phyloP scores from a whole-genome alignment of 1,139 yeast species.

The Candida buenavistaensis region DNA sequence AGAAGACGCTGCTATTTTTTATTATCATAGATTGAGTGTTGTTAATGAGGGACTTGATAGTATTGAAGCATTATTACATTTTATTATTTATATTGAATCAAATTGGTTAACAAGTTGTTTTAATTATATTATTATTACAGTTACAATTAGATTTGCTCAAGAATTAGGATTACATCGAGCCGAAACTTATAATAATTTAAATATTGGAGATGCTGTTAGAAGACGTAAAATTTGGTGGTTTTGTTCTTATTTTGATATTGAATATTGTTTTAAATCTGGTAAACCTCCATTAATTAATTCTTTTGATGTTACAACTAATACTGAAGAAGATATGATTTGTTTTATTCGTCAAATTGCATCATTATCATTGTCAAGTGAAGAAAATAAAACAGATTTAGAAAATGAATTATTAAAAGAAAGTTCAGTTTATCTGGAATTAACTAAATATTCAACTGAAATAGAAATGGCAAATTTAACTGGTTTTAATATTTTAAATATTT shows the following conservation, averaged over 20 bases:
- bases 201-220: slow-evolving; percentile 34
- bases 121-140: slow-evolving; percentile 45
- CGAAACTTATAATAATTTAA: slow-evolving; percentile 45
- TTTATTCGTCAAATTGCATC: slow-evolving; percentile 4
- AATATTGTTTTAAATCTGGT: slow-evolving; percentile 55
- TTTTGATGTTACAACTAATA: slow-evolving; percentile 44
- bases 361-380: too few species aligned
- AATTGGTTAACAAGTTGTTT: slow-evolving; percentile 43
- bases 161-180: slow-evolving; percentile 66
- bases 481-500: slow-evolving; percentile 1
- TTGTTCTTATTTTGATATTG: slow-evolving; percentile 56
- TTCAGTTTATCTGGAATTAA: too few species aligned
- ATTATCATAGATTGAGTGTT: slow-evolving; percentile 48
- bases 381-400: too few species aligned
- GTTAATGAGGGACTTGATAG: slow-evolving; percentile 53
- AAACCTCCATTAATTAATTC: slow-evolving; percentile 58
- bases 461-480: too few species aligned
- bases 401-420: too few species aligned
- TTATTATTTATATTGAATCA: slow-evolving; percentile 47
- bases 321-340: slow-evolving; percentile 15
- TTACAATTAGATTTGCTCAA: slow-evolving; percentile 60
- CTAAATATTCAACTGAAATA: too few species aligned
- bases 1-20: slow-evolving; percentile 42
- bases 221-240: slow-evolving; percentile 56
- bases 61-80: slow-evolving; percentile 48